These are phyloP conservation scores for Fusarium liriodendri DNA, from an alignment of 2,329 filamentous ascomycete species.

Conservation along the genomic window DNA sequence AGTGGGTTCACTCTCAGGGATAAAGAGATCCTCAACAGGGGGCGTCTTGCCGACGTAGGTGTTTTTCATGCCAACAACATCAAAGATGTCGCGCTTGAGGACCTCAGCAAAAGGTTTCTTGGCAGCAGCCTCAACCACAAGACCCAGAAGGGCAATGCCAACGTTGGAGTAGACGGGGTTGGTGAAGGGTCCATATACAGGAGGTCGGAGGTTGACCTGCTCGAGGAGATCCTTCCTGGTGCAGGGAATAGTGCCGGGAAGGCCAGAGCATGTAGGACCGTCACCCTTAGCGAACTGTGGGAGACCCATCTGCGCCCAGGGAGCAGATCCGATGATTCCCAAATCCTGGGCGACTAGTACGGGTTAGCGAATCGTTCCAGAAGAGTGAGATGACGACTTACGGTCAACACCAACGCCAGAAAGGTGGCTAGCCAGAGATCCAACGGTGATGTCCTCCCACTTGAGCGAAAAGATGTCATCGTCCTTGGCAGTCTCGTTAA, in stretches of 20 bases:
- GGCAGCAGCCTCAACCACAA: constrained; percentile 58
- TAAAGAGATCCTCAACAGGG: constrained; percentile 47
- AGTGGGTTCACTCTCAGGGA: constrained; percentile 48
- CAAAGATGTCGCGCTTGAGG: constrained; percentile 54
- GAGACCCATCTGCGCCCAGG: constrained; percentile 48
- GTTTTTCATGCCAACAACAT: constrained; percentile 54
- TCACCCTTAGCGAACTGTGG: constrained; percentile 45
- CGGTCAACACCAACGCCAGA: constrained; percentile 54
- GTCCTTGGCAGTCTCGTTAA: constrained; percentile 38
- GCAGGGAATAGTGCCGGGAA: constrained; percentile 48
- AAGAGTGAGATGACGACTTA: constrained; percentile 32
- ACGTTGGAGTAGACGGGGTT: constrained; percentile 63
- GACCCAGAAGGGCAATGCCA: constrained; percentile 57
- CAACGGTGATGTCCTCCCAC: constrained; percentile 61
- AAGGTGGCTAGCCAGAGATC: constrained; percentile 58
- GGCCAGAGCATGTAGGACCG: constrained; percentile 49
- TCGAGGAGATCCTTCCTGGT: constrained; percentile 44
- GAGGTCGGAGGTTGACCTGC: constrained; percentile 45
- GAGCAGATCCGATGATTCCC: constrained; percentile 37
- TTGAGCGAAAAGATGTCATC: constrained; percentile 49
- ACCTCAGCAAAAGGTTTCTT: constrained; percentile 54
- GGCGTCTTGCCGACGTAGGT: constrained; percentile 52
- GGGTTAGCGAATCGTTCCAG: background rate
- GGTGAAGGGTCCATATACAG: constrained; percentile 56
- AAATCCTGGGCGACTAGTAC: constrained; percentile 48